Evolutionary conservation across 306 rosid genomes (phyloP).

Genomic region (Malus sylvestris): DNA sequence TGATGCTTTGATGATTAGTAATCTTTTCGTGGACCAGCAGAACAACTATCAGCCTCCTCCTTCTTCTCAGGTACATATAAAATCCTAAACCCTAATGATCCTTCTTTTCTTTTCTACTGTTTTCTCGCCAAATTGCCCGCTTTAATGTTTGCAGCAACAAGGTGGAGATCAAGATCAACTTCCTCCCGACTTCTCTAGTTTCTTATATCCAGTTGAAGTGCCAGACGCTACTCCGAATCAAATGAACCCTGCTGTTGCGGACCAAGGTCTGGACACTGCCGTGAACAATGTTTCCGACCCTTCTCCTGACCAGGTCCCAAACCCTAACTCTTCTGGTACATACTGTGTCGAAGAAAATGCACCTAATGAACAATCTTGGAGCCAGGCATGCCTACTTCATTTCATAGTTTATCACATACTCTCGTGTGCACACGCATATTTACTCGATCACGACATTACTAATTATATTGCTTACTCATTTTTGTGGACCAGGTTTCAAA

Average conservation of each 20-base stretch:
- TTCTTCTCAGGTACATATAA: background rate
- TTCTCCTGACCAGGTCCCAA: background rate
- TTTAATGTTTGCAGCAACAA: constrained; percentile 10
- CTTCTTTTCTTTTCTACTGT: background rate
- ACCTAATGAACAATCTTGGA: constrained; percentile 4
- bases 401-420: background rate
- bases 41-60: background rate
- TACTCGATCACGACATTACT: background rate
- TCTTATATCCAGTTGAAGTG: background rate
- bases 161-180: background rate
- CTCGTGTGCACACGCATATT: background rate
- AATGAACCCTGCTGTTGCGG: background rate
- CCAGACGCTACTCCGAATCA: background rate
- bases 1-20: constrained; percentile 3
- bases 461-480: background rate
- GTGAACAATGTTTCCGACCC: background rate
- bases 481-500: background rate
- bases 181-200: background rate
- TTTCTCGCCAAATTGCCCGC: background rate
- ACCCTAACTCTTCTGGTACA: background rate
- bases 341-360: background rate
- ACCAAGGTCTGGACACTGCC: background rate
- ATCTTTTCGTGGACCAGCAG: background rate
- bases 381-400: constrained; percentile 18
- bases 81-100: background rate